These are phyloP conservation scores for Rhododendron griersonianum DNA, from an alignment of 148 eudicot genomes.

Conservation along the genomic window DNA sequence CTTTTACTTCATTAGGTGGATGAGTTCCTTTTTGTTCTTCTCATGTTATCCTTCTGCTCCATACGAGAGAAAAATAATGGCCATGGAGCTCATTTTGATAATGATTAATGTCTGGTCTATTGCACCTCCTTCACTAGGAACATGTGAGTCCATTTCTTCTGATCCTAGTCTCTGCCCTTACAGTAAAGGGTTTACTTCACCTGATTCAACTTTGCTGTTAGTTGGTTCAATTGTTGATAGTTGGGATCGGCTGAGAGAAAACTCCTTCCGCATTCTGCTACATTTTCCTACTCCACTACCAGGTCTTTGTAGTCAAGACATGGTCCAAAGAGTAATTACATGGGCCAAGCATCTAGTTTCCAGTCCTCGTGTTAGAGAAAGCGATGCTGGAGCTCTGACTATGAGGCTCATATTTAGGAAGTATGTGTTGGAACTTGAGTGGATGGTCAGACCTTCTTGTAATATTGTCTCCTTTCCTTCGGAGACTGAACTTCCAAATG, in stretches of 20 bases:
- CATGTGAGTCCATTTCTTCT: slow-evolving; percentile 26
- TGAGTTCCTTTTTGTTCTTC: slow-evolving; percentile 78
- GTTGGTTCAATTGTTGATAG: slow-evolving; percentile 96
- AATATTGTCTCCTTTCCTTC: slow-evolving; percentile 35
- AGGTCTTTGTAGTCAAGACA: slow-evolving; percentile 55
- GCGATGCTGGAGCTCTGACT: slow-evolving; percentile 96
- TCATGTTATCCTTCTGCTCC: slow-evolving; percentile 99
- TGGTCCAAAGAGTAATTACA: slow-evolving; percentile 49
- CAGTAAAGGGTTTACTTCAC: slow-evolving; percentile 58
- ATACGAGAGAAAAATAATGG: slow-evolving; percentile 94
- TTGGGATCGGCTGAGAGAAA: slow-evolving; percentile 95
- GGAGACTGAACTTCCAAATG: slow-evolving; percentile 25
- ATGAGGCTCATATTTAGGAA: slow-evolving; percentile 79
- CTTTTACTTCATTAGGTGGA: slow-evolving; percentile 79
- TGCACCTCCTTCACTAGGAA: slow-evolving; percentile 40
- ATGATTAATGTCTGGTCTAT: slow-evolving; percentile 83
- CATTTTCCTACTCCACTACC: slow-evolving; percentile 86
- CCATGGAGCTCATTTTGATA: slow-evolving; percentile 86
- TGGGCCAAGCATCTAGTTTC: slow-evolving; percentile 89
- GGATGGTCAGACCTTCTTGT: slow-evolving; percentile 57
- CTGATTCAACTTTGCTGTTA: slow-evolving; percentile 78
- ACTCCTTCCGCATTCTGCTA: slow-evolving; percentile 70
- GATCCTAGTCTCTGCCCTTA: slow-evolving; percentile 52
- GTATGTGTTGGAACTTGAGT: slow-evolving; percentile 78
- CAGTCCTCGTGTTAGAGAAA: slow-evolving; percentile 99